Conservation (phyloP, 257 asterid genomes). For the Fraxinus excelsior region DNA sequence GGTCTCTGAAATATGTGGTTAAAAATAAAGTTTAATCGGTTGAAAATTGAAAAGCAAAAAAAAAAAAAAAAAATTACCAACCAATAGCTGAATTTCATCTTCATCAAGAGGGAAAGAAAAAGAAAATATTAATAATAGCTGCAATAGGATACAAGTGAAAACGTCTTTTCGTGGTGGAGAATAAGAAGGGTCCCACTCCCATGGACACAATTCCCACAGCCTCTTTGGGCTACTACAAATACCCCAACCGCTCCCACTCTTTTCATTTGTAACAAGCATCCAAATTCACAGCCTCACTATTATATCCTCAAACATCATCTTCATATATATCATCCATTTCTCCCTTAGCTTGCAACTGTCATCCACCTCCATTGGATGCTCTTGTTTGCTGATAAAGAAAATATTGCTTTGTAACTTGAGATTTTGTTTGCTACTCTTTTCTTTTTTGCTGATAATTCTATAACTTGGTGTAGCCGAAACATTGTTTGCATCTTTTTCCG, state of each 20-base stretch:
- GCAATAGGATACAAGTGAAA: neutral
- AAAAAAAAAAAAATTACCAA: too few relatives aligned
- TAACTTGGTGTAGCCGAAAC: neutral
- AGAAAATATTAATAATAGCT: neutral
- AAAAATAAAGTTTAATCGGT: too few relatives aligned
- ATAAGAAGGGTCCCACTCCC: slow-evolving; percentile 57
- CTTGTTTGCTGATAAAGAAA: slow-evolving; percentile 40
- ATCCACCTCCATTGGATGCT: slow-evolving; percentile 38
- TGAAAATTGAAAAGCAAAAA: too few relatives aligned
- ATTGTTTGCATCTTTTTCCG: neutral
- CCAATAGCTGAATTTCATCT: too few relatives aligned
- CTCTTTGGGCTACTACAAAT: slow-evolving; percentile 61
- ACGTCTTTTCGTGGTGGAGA: slow-evolving; percentile 26
- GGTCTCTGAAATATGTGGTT: too few relatives aligned
- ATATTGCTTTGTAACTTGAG: slow-evolving; percentile 29
- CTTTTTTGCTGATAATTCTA: neutral
- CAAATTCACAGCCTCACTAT: slow-evolving; percentile 12
- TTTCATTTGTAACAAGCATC: slow-evolving; percentile 44
- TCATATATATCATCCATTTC: slow-evolving; percentile 25
- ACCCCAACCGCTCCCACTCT: slow-evolving; percentile 39
- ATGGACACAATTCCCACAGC: slow-evolving; percentile 37
- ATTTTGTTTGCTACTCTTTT: slow-evolving; percentile 12
- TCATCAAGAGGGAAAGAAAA: neutral
- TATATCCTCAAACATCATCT: slow-evolving; percentile 21
- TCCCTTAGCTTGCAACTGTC: slow-evolving; percentile 28